Evolutionary conservation across 495 filamentous ascomycete species (phyloP).

Genomic region (Penicillium canescens): DNA sequence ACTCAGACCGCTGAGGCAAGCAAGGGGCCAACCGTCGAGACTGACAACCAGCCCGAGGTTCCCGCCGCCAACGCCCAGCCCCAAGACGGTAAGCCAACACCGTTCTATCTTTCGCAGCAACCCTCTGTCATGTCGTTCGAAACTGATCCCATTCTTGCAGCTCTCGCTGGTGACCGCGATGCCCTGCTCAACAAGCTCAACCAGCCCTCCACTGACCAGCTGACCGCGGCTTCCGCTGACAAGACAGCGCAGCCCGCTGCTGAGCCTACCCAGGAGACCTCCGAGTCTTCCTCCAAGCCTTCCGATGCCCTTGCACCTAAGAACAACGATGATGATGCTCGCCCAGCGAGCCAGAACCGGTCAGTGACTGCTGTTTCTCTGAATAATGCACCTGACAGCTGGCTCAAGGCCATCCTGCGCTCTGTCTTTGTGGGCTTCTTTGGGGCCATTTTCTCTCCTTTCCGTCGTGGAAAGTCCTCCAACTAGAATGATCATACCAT

Average conservation of each 20-base stretch:
- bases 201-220: slow-evolving; percentile 34
- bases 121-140: slow-evolving; percentile 28
- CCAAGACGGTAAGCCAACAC: slow-evolving; percentile 31
- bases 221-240: slow-evolving; percentile 15
- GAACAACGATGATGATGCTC: slow-evolving; percentile 38
- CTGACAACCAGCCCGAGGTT: slow-evolving; percentile 17
- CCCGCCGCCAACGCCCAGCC: slow-evolving; percentile 17
- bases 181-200: slow-evolving; percentile 36
- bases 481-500: slow-evolving; percentile 24
- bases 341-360: slow-evolving; percentile 43
- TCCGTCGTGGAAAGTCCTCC: slow-evolving; percentile 34
- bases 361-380: slow-evolving; percentile 48
- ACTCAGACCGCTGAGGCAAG: not conserved
- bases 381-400: slow-evolving; percentile 42
- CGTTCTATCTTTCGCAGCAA: slow-evolving; percentile 14
- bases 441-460: slow-evolving; percentile 41
- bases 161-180: slow-evolving; percentile 40
- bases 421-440: slow-evolving; percentile 45
- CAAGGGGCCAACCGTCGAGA: slow-evolving; percentile 9
- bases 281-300: slow-evolving; percentile 11
- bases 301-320: slow-evolving; percentile 8
- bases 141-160: slow-evolving; percentile 40
- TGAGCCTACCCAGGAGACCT: slow-evolving; percentile 13
- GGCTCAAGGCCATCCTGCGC: slow-evolving; percentile 47
- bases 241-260: slow-evolving; percentile 20